A percentile compares a stretch with the other conserved stretches of the same genome.
These are phyloP conservation scores for Epichloe hybrida DNA, from an alignment of 2,329 filamentous ascomycete species.

Conservation along the genomic window DNA sequence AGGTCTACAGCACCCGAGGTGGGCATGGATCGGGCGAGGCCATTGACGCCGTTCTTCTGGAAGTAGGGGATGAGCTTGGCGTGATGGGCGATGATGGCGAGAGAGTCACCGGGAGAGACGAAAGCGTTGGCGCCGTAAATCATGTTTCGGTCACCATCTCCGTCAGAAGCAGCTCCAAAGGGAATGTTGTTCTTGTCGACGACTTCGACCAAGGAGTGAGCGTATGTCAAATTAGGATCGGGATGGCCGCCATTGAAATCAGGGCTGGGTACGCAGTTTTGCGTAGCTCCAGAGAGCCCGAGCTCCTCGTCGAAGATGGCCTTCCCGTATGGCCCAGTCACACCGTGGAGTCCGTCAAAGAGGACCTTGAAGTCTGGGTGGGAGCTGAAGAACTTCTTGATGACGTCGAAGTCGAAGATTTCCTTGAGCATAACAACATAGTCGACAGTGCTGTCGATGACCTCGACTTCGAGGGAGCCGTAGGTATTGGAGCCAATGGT, in stretches of 20 bases:
- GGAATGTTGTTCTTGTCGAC: slow-evolving; percentile 87
- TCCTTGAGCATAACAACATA: slow-evolving; percentile 94
- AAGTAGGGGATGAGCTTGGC: slow-evolving; percentile 96
- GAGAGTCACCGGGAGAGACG: slow-evolving; percentile 90
- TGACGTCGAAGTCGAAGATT: slow-evolving; percentile 95
- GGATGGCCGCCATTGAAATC: slow-evolving; percentile 97
- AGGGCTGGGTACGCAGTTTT: slow-evolving; percentile 84
- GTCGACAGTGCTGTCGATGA: slow-evolving; percentile 85
- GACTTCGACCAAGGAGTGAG: slow-evolving; percentile 82
- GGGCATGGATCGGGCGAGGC: slow-evolving; percentile 92
- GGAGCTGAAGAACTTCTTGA: slow-evolving; percentile 79
- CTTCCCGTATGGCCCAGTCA: slow-evolving; percentile 88
- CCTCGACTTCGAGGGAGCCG: slow-evolving; percentile 80
- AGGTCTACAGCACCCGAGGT: slow-evolving; percentile 92
- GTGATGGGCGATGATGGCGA: slow-evolving; percentile 97
- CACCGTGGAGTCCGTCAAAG: slow-evolving; percentile 87
- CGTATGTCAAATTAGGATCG: slow-evolving; percentile 95
- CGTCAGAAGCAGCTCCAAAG: slow-evolving; percentile 92
- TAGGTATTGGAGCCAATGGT: slow-evolving; percentile 75
- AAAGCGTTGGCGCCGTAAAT: slow-evolving; percentile 96
- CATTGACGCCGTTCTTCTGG: slow-evolving; percentile 91
- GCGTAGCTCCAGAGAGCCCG: slow-evolving; percentile 61
- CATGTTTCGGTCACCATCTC: slow-evolving; percentile 99
- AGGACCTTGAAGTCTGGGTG: slow-evolving; percentile 93
- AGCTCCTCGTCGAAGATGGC: slow-evolving; percentile 94